Evolutionary conservation across 176 grass and related monocot species (phyloP).

Genomic region (Poa pratensis): DNA sequence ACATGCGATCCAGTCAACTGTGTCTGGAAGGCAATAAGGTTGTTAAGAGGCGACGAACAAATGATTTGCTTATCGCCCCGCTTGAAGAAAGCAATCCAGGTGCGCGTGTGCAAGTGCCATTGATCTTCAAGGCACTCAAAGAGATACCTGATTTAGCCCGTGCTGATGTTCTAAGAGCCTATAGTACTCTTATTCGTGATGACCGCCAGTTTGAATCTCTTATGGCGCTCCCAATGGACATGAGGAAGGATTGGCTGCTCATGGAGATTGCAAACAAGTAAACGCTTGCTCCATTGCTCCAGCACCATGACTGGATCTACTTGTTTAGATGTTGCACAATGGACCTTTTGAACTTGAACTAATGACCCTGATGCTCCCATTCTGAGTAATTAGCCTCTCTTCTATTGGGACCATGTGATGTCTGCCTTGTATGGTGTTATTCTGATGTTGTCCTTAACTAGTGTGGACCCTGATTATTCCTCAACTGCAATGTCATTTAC

Average conservation of each 20-base stretch:
- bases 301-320: background rate
- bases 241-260: conserved; percentile 42
- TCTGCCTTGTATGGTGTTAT: background rate
- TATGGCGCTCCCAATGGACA: conserved; percentile 4
- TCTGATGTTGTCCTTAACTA: background rate
- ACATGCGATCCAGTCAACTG: background rate
- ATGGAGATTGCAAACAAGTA: conserved; percentile 26
- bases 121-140: conserved; percentile 18
- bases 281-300: background rate
- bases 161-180: background rate
- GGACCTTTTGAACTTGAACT: background rate
- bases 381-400: background rate
- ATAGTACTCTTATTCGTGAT: background rate
- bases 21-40: background rate
- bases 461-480: background rate
- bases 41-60: background rate
- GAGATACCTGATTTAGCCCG: background rate
- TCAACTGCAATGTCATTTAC: background rate
- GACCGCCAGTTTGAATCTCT: conserved; percentile 7
- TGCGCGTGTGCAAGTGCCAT: background rate
- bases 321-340: background rate
- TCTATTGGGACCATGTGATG: background rate
- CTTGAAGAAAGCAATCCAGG: background rate
- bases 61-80: background rate
- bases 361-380: background rate